Conservation (phyloP, 2,329 filamentous ascomycete species). For the Calcarisporium arbuscula region DNA sequence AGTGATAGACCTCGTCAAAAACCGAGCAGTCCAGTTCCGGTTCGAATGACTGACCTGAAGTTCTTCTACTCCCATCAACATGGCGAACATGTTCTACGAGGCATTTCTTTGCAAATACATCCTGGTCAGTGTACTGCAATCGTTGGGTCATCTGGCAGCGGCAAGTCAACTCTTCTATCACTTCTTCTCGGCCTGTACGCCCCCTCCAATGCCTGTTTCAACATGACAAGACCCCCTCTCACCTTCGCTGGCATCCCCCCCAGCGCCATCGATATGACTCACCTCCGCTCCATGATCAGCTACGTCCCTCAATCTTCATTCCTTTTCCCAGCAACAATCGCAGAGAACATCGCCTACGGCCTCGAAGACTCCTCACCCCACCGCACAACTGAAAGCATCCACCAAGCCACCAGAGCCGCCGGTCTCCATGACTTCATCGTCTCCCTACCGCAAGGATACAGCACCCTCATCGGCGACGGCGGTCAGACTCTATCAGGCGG, state of each 20-base stretch:
- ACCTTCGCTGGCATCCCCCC: slow-evolving; percentile 55
- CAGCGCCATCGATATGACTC: slow-evolving; percentile 49
- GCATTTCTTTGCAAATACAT: slow-evolving; percentile 59
- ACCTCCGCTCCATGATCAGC: slow-evolving; percentile 55
- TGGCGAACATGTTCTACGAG: slow-evolving; percentile 47
- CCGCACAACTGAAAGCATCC: slow-evolving; percentile 37
- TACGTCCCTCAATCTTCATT: slow-evolving; percentile 66
- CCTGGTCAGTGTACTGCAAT: slow-evolving; percentile 65
- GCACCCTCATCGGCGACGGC: slow-evolving; percentile 70
- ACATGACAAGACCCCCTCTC: slow-evolving; percentile 28
- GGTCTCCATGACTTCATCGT: slow-evolving; percentile 72
- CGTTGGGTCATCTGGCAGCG: slow-evolving; percentile 79
- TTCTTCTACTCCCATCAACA: slow-evolving; percentile 67
- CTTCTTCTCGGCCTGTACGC: slow-evolving; percentile 68
- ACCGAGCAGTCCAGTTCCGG: slow-evolving; percentile 35
- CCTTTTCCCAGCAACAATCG: slow-evolving; percentile 63
- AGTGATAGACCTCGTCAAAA: too few species aligned
- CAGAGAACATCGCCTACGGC: slow-evolving; percentile 69
- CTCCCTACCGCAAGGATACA: slow-evolving; percentile 53
- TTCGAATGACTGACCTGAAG: slow-evolving; percentile 45
- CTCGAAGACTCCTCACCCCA: slow-evolving; percentile 49
- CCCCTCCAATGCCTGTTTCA: slow-evolving; percentile 18
- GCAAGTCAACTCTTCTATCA: slow-evolving; percentile 78
- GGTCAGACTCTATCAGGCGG: slow-evolving; percentile 71
- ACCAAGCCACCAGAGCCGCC: slow-evolving; percentile 47